Conservation (phyloP, 2,329 filamentous ascomycete species). For the Apiospora rasikravindrae region DNA sequence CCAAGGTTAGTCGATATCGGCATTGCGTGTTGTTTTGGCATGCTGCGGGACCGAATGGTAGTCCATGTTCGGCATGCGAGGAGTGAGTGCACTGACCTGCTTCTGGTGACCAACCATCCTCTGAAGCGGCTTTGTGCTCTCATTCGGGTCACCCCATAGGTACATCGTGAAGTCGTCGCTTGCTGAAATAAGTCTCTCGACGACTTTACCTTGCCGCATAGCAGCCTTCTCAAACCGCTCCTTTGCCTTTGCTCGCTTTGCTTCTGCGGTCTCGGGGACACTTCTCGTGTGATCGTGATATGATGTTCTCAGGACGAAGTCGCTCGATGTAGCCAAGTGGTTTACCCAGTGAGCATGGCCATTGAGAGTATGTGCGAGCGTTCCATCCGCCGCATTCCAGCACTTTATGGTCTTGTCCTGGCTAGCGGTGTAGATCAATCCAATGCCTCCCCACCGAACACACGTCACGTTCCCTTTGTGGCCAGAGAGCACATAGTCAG, state of each 20-base stretch:
- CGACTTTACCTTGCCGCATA: constrained; percentile 73
- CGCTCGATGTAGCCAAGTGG: constrained; percentile 89
- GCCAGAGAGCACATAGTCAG: constrained; percentile 82
- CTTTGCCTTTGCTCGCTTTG: constrained; percentile 75
- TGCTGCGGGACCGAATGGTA: not conserved
- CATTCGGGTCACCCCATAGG: constrained; percentile 79
- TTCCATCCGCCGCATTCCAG: constrained; percentile 83
- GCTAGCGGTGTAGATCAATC: constrained; percentile 80
- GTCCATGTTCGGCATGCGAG: not conserved
- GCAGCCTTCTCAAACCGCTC: constrained; percentile 87
- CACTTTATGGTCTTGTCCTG: constrained; percentile 93
- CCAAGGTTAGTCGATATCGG: not conserved
- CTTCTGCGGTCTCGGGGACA: constrained; percentile 71
- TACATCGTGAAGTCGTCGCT: constrained; percentile 97
- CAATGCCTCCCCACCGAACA: constrained; percentile 92
- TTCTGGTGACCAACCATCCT: constrained; percentile 94
- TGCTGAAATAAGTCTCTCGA: constrained; percentile 86
- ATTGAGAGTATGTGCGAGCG: constrained; percentile 77
- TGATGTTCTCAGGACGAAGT: constrained; percentile 83
- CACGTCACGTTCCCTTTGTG: constrained; percentile 91
- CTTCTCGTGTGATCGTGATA: constrained; percentile 82
- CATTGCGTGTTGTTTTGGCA: not conserved
- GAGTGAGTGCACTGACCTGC: constrained; percentile 17
- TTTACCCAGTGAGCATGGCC: constrained; percentile 96
- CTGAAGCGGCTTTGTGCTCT: constrained; percentile 82